A percentile compares a stretch with the other conserved stretches of the same genome.
Conservation (phyloP, 495 filamentous ascomycete species). For the Penicillium bialowiezense region DNA sequence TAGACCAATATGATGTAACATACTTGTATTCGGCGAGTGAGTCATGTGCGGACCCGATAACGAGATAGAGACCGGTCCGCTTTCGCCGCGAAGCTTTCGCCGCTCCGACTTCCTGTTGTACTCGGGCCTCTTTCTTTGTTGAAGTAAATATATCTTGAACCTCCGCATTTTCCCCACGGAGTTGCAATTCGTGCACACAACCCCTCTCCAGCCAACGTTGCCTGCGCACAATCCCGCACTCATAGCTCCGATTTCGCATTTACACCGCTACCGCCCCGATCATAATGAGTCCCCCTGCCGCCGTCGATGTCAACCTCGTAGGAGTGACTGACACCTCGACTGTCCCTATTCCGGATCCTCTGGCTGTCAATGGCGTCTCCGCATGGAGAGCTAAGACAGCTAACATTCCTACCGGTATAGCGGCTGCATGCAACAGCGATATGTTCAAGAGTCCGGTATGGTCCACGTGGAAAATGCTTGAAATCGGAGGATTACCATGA, state of each 20-base stretch:
- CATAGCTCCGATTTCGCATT: slow-evolving; percentile 8
- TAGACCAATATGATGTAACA: too few relatives aligned
- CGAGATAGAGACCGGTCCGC: background rate
- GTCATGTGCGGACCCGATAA: background rate
- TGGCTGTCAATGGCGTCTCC: slow-evolving; percentile 69
- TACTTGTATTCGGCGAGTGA: background rate
- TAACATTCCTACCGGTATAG: slow-evolving; percentile 68
- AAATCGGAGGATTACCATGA: background rate
- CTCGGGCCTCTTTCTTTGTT: background rate
- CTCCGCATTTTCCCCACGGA: background rate
- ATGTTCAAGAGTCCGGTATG: slow-evolving; percentile 77
- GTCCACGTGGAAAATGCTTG: background rate
- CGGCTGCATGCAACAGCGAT: slow-evolving; percentile 72
- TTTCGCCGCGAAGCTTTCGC: background rate
- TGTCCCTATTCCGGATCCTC: slow-evolving; percentile 50
- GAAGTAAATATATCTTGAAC: too few relatives aligned
- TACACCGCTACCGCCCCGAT: slow-evolving; percentile 1
- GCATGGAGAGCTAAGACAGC: slow-evolving; percentile 66
- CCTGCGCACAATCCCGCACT: slow-evolving; percentile 4
- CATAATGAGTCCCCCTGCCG: slow-evolving; percentile 42
- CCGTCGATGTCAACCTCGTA: slow-evolving; percentile 37
- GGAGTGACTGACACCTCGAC: slow-evolving; percentile 38
- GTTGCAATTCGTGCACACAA: background rate
- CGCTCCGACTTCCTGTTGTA: background rate
- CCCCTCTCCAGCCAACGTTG: background rate